A percentile compares a stretch with the other conserved stretches of the same genome.
phyloP scores from a whole-genome alignment of 2,329 filamentous ascomycete genomes.

The Diplodia mutila region DNA sequence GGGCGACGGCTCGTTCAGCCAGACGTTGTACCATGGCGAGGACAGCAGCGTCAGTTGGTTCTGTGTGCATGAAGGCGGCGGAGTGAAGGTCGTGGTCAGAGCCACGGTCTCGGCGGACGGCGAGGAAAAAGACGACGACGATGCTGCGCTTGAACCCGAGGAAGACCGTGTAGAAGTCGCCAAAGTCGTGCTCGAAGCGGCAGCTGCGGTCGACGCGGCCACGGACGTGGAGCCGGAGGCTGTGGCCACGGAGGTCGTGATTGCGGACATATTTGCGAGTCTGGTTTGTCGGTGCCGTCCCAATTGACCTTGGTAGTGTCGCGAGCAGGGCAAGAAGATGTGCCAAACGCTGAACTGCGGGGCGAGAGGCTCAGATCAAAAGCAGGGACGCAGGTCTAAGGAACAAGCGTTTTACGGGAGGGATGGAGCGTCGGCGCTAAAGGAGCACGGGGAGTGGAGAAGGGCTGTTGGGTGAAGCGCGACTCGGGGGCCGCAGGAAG shows the following conservation, averaged over 20 bases:
- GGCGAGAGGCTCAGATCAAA: background rate
- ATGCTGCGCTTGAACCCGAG: background rate
- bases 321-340: background rate
- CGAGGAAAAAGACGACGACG: background rate
- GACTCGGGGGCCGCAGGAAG: background rate
- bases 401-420: background rate
- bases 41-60: constrained; percentile 34
- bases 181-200: constrained; percentile 3
- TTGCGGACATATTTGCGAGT: constrained; percentile 2
- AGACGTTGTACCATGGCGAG: constrained; percentile 33
- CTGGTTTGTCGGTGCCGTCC: background rate
- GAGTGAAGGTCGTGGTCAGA: constrained; percentile 35
- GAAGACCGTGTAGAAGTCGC: constrained; percentile 3
- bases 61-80: constrained; percentile 33
- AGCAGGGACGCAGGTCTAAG: background rate
- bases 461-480: background rate
- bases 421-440: background rate
- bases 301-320: no score
- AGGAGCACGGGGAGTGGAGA: background rate
- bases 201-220: background rate
- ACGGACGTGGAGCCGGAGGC: background rate
- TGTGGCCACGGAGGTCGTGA: background rate
- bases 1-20: constrained; percentile 35
- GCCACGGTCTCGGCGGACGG: constrained; percentile 3
- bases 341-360: background rate